These are phyloP conservation scores for Paramecium primaurelia DNA, from an alignment of 73 alveolate species.

Conservation along the genomic window DNA sequence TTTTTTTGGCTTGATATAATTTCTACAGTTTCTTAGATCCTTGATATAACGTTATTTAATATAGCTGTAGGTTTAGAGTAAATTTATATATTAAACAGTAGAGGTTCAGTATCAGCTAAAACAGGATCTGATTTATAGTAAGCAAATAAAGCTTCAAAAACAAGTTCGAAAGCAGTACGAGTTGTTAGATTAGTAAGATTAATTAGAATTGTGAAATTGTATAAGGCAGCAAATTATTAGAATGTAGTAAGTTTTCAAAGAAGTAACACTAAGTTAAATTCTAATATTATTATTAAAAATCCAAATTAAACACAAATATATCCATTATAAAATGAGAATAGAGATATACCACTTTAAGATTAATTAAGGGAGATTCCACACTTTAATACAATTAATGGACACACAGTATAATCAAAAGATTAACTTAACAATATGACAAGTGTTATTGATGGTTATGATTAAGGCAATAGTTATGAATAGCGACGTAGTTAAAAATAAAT, in stretches of 20 bases:
- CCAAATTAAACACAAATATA: not conserved
- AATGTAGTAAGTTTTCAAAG: not conserved
- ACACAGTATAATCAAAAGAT: not conserved
- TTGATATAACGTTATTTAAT: conserved; percentile 69
- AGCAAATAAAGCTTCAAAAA: conserved; percentile 2
- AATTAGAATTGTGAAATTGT: conserved; percentile 80
- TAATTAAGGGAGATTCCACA: not conserved
- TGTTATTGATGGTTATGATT: not conserved
- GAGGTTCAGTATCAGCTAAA: conserved; percentile 54
- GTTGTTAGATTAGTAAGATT: conserved; percentile 75
- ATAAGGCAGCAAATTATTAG: conserved; percentile 64
- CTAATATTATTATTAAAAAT: not conserved
- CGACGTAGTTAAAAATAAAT: not conserved
- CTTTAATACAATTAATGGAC: not conserved
- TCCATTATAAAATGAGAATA: not conserved
- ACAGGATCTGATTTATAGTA: not conserved
- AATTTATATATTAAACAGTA: not conserved
- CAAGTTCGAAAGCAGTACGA: conserved; percentile 68
- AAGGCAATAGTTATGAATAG: not conserved
- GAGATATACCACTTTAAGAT: not conserved
- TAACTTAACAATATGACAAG: not conserved
- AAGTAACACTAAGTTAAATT: not conserved
- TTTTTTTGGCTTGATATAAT: conserved; percentile 79
- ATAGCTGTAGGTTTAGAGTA: conserved; percentile 56
- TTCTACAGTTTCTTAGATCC: conserved; percentile 70